Conservation (phyloP, 352 stramenopile genomes). For the Paralagenidium karlingii region DNA sequence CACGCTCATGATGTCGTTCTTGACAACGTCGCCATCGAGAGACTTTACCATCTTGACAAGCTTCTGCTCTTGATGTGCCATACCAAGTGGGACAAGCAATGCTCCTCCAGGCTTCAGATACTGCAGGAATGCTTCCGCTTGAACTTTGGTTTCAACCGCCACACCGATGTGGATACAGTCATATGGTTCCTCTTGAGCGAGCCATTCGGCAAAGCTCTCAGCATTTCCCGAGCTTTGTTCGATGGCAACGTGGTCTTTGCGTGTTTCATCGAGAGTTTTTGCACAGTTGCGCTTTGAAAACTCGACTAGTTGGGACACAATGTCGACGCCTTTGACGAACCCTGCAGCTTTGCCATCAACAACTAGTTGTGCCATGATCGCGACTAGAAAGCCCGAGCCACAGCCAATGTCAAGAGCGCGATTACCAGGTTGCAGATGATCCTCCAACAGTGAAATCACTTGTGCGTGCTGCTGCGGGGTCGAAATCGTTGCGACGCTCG, state of each 20-base stretch:
- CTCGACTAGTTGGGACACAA: constrained; percentile 57
- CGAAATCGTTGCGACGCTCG: constrained; percentile 68
- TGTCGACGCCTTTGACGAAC: constrained; percentile 56
- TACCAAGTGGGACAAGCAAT: constrained; percentile 53
- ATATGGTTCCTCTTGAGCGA: constrained; percentile 17
- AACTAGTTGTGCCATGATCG: constrained; percentile 64
- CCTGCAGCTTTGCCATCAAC: constrained; percentile 27
- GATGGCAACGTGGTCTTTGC: constrained; percentile 6
- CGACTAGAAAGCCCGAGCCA: constrained; percentile 70
- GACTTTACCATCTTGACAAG: constrained; percentile 46
- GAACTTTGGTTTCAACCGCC: constrained; percentile 57
- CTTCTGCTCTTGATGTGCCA: constrained; percentile 49
- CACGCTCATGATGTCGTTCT: constrained; percentile 72
- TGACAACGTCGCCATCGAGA: constrained; percentile 31
- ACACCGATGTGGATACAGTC: constrained; percentile 77
- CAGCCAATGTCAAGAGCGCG: constrained; percentile 59
- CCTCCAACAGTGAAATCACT: constrained; percentile 49
- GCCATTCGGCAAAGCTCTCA: not conserved
- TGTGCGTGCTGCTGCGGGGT: constrained; percentile 78
- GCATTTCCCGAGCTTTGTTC: constrained; percentile 24
- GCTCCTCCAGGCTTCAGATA: constrained; percentile 58
- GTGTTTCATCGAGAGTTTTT: constrained; percentile 21
- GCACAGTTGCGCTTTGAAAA: constrained; percentile 54
- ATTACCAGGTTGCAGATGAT: constrained; percentile 49
- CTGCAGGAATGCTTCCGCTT: constrained; percentile 52